Evolutionary conservation across 2,329 filamentous ascomycete genomes (phyloP), one percentile per base, ranked within the genome.

Genomic region (Fusarium floridanum): DNA sequence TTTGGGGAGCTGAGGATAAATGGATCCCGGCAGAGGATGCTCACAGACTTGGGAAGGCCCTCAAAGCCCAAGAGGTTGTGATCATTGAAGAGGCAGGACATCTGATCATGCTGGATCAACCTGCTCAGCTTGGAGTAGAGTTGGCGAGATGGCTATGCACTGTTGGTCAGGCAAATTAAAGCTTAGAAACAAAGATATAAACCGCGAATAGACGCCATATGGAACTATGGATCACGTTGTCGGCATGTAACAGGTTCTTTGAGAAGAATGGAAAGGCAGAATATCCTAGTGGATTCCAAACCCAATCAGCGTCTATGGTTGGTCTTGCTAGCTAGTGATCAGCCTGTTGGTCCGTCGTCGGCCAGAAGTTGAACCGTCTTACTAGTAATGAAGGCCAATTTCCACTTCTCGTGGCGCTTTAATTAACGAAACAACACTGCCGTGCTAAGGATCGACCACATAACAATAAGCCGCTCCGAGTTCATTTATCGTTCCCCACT

Each of bases 31-130:
- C 81, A 1, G 81, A 84, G 60, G 82, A 78, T 32, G 84, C 85
- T 4, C 39, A 53, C 32, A 71, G 71, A 32, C 61, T 79, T 27
- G 72, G 77, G 2, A 70, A 78, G 53, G 65, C 85, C 22, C 75
- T 81, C 4, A 78, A 78, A 36, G 76, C 80, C 3, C 75, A 75
- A n/a, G 80, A 83, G 20, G 76, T 82, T 39, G 79, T 84, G 3
- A 60, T 84, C 74, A 80, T 80, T 34, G 73, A 75, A 29, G 71
- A 77, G 16, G 85, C 85, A 11, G 86, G 85, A 0, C 86, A 87
- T 80, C 59, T 87, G 7, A 74, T 85, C 2, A 85, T 86, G 83
- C 79, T 83, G 71, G 85, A 87, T 71, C 84, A 86, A 64, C 78
- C 75, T 12, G 82, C 77, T 8, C 81, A 78, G 59, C 71, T 87